Evolutionary conservation across 2,329 filamentous ascomycete genomes (phyloP), one percentile per base, ranked within the genome.

Genomic region (Cladorrhinum sp.): DNA sequence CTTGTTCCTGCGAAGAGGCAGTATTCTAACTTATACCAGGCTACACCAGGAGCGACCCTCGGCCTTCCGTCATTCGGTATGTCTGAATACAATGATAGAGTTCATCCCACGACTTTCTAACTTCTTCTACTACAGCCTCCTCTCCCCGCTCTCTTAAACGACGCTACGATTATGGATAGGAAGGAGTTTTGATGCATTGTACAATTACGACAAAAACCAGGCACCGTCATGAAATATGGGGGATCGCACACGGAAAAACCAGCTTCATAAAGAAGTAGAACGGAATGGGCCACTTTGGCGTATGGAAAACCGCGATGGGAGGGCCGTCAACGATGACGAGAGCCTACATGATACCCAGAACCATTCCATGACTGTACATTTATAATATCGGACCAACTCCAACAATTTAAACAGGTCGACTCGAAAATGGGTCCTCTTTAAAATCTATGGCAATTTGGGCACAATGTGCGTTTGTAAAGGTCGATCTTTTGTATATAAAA

Each of bases 11-110:
- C 58, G 26, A 53, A 52, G 55, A 7, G 20, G 8, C 10, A 58
- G 48, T 23, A 20, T 8, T 2, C 62, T 66, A 24, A 67, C 62
- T 55, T 20, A 23, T 18, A 57, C 64, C 71, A 95, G 91, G 94
- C 70, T 98, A 96, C 81, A 96, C 94, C 59, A 89, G 91, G 76
- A 98, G 93, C 82, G 90, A 94, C 76, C 95, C 95, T 46, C 87
- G 90, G 74, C 95, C 95, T 59, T 88, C 91, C 9, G 72, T 82
- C 69, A 85, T 86, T 71, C 79, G 80, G 82, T 85, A 79, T 58
- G 78, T 67, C 39, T 26, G 20, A 46, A 39, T 21, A 30, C 20
- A 49, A 16, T 30, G 42, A 36, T 21, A 18, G 20, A n/a, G n/a
- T 55, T 16, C 14, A 16, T 46, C 10, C 18, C 20, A 18, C 36